Base-by-base conservation (phyloP, 805 yeast species). In the Priceomyces carsonii region DNA sequence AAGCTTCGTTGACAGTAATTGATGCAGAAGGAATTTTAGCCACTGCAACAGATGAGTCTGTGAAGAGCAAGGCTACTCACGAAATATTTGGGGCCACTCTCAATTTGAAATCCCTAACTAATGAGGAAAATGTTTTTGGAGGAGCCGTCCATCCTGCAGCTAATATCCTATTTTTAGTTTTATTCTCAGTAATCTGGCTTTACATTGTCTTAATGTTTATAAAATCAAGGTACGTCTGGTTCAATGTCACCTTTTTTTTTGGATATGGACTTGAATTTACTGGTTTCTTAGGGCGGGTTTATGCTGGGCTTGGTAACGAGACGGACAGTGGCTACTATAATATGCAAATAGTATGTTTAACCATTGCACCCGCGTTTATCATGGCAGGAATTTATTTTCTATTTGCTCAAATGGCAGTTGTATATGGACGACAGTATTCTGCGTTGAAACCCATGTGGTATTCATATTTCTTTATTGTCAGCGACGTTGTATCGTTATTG, bases 321-420 rank as follows among this genome's bases (percentile, higher is more conserved):
- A 24, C 43, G 10, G 50, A 60, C 24, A 43, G 59, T 27, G 55
- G 69, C 33, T 62, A 68, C 18, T 88, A 70, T 51, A 51, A 83
- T 27, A 59, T 80, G 47, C 95, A 88, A 56, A 73, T 82, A 43
- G 73, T 80, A 36, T 69, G 81, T 48, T 62, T 87, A 37, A 85
- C 90, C 0, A 59, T 88, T 32, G 91, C 86, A 0, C 96, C 96
- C 0, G 87, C 86, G 14, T 83, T 88, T 56, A 66, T 85, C 29
- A 83, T 85, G 85, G 95, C 84, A 3, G 95, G 91, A 1, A 68
- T 88, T 3, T 89, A 88, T 60, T 82, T 73, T 45, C 66, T 80
- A 36, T 60, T 88, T 44, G 88, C 85, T 5, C 82, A 85, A 57
- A 47, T 83, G 32, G 66, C 80, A 30, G 78, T 81, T 38, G 57